A percentile compares a stretch with the other conserved stretches of the same genome.
Conservation (phyloP, 192 early-diverging fungal species). For the Entomortierella parvispora region DNA sequence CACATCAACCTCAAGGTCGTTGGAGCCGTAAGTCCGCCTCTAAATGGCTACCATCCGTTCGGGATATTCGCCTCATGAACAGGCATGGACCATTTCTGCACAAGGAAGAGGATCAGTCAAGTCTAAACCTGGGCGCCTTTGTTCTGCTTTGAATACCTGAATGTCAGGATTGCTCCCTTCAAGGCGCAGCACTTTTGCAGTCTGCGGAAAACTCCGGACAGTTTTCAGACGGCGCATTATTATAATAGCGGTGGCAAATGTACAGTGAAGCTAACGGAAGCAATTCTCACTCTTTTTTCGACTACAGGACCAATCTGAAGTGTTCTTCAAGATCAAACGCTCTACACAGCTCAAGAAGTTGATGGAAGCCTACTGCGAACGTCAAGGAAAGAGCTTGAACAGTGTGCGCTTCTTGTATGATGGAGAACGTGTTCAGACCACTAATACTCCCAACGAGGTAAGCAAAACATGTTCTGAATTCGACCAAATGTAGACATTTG, state of each 20-base stretch:
- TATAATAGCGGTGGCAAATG: no score
- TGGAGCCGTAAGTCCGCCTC: slow-evolving; percentile 74
- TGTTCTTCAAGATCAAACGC: slow-evolving; percentile 97
- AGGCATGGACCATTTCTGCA: no score
- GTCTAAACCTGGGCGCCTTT: no score
- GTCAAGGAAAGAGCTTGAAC: slow-evolving; percentile 80
- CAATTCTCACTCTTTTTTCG: not conserved
- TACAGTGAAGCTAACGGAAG: not conserved
- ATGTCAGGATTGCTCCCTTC: no score
- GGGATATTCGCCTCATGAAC: not conserved
- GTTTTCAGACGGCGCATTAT: not conserved
- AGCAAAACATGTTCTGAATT: not conserved
- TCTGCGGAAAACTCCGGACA: no score
- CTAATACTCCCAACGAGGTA: slow-evolving; percentile 89
- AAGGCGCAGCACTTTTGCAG: no score
- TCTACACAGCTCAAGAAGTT: slow-evolving; percentile 90
- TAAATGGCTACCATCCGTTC: not conserved
- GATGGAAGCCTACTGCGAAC: slow-evolving; percentile 93
- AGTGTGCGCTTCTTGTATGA: slow-evolving; percentile 95
- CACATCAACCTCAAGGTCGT: slow-evolving; percentile 96
- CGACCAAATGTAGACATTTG: not conserved
- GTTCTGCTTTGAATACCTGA: no score
- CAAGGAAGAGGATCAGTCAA: no score
- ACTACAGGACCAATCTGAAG: slow-evolving; percentile 77
- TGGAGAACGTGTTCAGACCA: slow-evolving; percentile 83